phyloP scores from a whole-genome alignment of 2,329 filamentous ascomycete genomes.

The Madurella fahalii region DNA sequence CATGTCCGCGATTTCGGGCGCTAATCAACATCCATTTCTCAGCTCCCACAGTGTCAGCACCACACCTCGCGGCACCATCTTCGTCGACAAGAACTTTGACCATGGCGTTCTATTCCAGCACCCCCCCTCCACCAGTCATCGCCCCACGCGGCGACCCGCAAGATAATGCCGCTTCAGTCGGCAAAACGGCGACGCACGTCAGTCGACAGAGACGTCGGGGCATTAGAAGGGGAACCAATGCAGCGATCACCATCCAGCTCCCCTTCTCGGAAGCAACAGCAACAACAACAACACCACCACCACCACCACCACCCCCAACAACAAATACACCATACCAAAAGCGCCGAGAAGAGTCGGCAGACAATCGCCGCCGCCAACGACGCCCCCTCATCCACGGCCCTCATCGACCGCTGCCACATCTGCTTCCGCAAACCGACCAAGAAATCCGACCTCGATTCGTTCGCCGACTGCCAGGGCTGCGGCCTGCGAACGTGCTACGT shows the following conservation, averaged over 20 bases:
- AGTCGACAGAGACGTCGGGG: constrained; percentile 8
- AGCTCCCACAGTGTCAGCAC: constrained; percentile 8
- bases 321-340: neutral
- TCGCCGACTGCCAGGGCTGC: constrained; percentile 61
- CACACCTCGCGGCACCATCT: constrained; percentile 7
- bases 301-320: neutral
- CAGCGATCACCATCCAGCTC: constrained; percentile 10
- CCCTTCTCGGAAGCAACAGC: constrained; percentile 1
- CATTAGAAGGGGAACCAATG: constrained; percentile 12
- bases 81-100: constrained; percentile 7
- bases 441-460: constrained; percentile 62
- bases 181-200: constrained; percentile 20
- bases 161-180: constrained; percentile 19
- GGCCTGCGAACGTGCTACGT: constrained; percentile 61
- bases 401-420: constrained; percentile 52
- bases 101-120: constrained; percentile 12
- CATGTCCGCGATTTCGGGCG: neutral
- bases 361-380: neutral
- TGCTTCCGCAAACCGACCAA: constrained; percentile 63
- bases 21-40: constrained; percentile 7
- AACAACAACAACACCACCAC: neutral
- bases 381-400: constrained; percentile 10
- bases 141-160: constrained; percentile 12
- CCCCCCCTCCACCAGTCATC: constrained; percentile 1
- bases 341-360: constrained; percentile 1